Base-by-base conservation (phyloP, 1,284 basidiomycete genomes). In the Meira nashicola region DNA sequence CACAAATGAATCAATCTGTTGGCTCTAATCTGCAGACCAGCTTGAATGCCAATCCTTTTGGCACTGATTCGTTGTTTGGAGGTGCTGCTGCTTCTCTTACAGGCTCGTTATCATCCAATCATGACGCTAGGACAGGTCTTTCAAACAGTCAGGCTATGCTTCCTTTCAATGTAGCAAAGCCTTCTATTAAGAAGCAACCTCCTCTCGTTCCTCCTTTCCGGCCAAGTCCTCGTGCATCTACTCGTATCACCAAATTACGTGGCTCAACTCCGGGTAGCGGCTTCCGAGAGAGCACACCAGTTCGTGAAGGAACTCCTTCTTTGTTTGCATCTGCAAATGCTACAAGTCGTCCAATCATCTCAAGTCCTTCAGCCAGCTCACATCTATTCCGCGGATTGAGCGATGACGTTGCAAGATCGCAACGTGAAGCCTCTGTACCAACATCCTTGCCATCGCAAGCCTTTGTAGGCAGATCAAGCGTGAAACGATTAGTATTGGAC, bases 401-500 rank as follows among this genome's bases (percentile, higher is more conserved):
- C 25, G 89, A 84, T 57, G 79, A 81, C 40, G 65, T 66, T 51
- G 41, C 58, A 25, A 3, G 23, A 33, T 19, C 19, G 19, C 52
- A 14, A 52, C 49, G 38, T 12, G 55, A 68, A 61, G 48, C 67
- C 59, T 53, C 50, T 19, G 23, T 25, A 21, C 50, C 50, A 39
- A 19, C 50, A 17, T 38, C 50, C 10, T 49, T 62, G 28, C 51
- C 60, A 17, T 17, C 82, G 17, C 82, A 83, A 65, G 88, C 81
- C 80, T 92, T 74, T 81, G 86, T 71, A 82, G 88, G 68, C 21
- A 84, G 88, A 41, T 86, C 88, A 59, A 95, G 90, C 76, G 90
- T 96, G 63, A 98, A 97, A 83, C 94, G 95, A 78, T 85, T 98
- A 56, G 87, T 93, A 41, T 80, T 97, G 58, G 89, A 92, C 74